phyloP scores from a whole-genome alignment of 192 early-diverging fungal genomes.

The Umbelopsis ramanniana region DNA sequence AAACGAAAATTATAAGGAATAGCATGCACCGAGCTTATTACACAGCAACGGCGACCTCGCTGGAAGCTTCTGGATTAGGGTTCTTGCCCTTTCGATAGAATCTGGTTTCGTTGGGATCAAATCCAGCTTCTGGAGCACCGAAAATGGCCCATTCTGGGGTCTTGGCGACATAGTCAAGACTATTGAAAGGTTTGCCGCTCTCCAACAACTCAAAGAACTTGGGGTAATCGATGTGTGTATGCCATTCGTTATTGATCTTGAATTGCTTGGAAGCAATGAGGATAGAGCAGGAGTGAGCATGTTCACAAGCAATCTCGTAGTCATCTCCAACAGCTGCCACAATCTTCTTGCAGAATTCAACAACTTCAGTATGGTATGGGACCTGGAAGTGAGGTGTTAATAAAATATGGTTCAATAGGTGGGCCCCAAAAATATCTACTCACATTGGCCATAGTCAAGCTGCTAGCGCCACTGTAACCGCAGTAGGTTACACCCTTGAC shows the following conservation, averaged over 20 bases:
- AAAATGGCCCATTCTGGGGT: constrained; percentile 74
- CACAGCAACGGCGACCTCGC: not conserved
- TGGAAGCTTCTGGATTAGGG: not conserved
- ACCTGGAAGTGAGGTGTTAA: constrained; percentile 7
- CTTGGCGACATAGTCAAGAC: constrained; percentile 69
- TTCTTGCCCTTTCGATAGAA: constrained; percentile 57
- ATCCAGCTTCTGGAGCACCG: constrained; percentile 67
- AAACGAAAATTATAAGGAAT: not conserved
- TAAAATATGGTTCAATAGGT: too few species aligned
- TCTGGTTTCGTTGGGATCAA: constrained; percentile 72
- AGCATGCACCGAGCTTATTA: not conserved
- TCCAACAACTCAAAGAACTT: constrained; percentile 67
- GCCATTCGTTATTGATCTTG: constrained; percentile 69
- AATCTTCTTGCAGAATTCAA: constrained; percentile 66
- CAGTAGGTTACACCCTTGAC: constrained; percentile 82
- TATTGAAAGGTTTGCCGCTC: constrained; percentile 56
- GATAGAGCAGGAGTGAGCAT: constrained; percentile 71
- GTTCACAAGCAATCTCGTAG: constrained; percentile 74
- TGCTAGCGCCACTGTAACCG: constrained; percentile 66
- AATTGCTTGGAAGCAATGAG: constrained; percentile 67
- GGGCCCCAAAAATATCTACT: constrained; percentile 40
- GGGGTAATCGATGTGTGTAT: constrained; percentile 77
- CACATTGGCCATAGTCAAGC: constrained; percentile 75
- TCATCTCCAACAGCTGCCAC: constrained; percentile 54
- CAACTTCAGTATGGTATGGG: constrained; percentile 63